Conservation (phyloP, 2,329 filamentous ascomycete species). For the Sordariomycetes sp. region DNA sequence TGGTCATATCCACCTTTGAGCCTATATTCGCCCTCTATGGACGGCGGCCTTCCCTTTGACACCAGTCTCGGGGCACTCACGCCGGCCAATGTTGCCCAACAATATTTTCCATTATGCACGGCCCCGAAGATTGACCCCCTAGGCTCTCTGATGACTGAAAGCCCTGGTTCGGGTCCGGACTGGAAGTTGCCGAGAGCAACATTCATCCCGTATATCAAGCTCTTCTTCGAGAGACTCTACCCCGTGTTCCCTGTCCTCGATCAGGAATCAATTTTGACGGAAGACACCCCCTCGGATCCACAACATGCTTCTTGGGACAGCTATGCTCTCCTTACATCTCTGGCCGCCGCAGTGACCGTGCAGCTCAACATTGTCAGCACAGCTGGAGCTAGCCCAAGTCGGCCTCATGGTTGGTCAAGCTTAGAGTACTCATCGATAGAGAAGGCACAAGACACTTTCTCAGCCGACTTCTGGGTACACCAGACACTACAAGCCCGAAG, state of each 20-base stretch:
- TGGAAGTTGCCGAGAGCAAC: neutral
- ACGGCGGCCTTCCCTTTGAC: neutral
- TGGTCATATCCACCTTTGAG: neutral
- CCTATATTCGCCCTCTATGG: neutral
- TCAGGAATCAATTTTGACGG: constrained; percentile 2
- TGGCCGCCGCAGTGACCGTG: constrained; percentile 10
- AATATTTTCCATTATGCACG: too few relatives aligned
- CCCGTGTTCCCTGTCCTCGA: constrained; percentile 12
- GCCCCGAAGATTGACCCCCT: too few relatives aligned
- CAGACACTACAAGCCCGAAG: constrained; percentile 9
- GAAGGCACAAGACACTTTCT: neutral
- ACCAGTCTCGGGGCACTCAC: too few relatives aligned
- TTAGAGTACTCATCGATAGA: too few relatives aligned
- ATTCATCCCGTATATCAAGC: constrained; percentile 8
- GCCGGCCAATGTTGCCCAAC: too few relatives aligned
- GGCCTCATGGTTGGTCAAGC: too few relatives aligned
- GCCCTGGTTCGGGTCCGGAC: neutral
- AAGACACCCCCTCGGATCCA: constrained; percentile 1
- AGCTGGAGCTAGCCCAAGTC: neutral
- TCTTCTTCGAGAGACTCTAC: constrained; percentile 12
- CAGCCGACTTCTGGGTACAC: constrained; percentile 7
- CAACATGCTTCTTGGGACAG: constrained; percentile 3
- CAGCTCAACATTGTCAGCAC: constrained; percentile 9
- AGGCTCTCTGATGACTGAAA: neutral
- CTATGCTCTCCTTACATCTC: constrained; percentile 9